Base-by-base conservation (phyloP, 2,329 filamentous ascomycete genomes). In the Arthrobotrys sphaeroides region DNA sequence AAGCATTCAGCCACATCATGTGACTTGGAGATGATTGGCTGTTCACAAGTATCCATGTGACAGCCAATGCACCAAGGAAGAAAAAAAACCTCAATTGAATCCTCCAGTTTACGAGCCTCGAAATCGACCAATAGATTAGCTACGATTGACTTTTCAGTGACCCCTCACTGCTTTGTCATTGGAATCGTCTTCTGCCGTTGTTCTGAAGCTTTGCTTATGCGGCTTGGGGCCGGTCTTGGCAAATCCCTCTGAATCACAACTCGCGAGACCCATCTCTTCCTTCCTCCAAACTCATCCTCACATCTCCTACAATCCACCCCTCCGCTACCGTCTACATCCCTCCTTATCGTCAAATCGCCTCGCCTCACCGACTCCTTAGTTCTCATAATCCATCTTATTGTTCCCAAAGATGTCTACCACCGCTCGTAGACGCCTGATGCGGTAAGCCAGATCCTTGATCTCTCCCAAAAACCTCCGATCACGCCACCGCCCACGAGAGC, bases 371-470 rank as follows among this genome's bases (percentile, higher is more conserved):
- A n/a, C 28, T 33, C 24, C 47, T 28, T 12, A 6, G 6, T 20
- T 53, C 24, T 51, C 20, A 6, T n/a, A 6, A 18, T 12, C n/a
- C 22, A 24, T 6, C 12, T 38, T 42, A 13, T 24, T 33, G 5
- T 42, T 28, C 33, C 59, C 82, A 84, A n/a, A 79, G 79, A 93
- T 92, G 94, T 98, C 94, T 81, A 98, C 95, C 78, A 91, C 94
- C 79, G 95, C 95, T 79, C 91, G 95, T 82, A 92, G 95, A 82
- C 93, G 95, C 82, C 87, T 99, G 83, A 98, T 99, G 95, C 92
- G 95, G 83, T 95, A 98, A 53, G 66, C 28, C 49, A 28, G 51
- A 59, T 66, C 51, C 65, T 62, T 28, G 16, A 62, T 43, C 45
- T 24, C 16, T 73, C 47, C 51, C 47, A 43, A 57, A 45, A 70